Evolutionary conservation across 2,329 filamentous ascomycete genomes (phyloP).

Genomic region (Penicillium hordei): DNA sequence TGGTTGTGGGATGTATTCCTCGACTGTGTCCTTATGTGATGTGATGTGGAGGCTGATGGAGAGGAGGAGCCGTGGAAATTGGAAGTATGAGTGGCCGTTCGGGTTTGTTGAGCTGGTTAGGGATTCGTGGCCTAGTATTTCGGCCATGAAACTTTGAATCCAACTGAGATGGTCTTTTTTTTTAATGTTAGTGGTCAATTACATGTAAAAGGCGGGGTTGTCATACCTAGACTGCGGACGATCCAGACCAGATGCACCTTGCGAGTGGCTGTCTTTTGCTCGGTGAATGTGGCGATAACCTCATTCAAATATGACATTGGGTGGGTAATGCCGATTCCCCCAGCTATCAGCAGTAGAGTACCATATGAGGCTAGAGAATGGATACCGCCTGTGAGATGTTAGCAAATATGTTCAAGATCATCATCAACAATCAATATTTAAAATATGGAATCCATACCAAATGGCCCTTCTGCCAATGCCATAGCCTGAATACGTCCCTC

Average conservation of each 20-base stretch:
- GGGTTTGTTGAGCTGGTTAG: constrained; percentile 20
- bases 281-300: constrained; percentile 28
- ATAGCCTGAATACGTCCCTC: constrained; percentile 28
- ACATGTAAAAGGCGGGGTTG: too few relatives aligned
- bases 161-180: constrained; percentile 34
- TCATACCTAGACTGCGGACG: constrained; percentile 33
- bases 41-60: constrained; percentile 34
- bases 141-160: constrained; percentile 38
- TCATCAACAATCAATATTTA: neutral
- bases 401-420: neutral
- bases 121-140: constrained; percentile 30
- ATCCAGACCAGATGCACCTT: constrained; percentile 35
- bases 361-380: constrained; percentile 36
- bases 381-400: constrained; percentile 26
- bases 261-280: constrained; percentile 27
- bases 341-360: constrained; percentile 36
- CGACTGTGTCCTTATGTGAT: constrained; percentile 21
- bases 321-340: constrained; percentile 41
- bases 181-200: constrained; percentile 1
- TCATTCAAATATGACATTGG: constrained; percentile 37
- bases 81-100: constrained; percentile 28
- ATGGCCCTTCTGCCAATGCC: constrained; percentile 38
- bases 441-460: constrained; percentile 24
- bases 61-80: constrained; percentile 27
- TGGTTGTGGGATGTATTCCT: constrained; percentile 26